Evolutionary conservation across 78 protist species (phyloP).

Genomic region (Dictyostelium discoideum): DNA sequence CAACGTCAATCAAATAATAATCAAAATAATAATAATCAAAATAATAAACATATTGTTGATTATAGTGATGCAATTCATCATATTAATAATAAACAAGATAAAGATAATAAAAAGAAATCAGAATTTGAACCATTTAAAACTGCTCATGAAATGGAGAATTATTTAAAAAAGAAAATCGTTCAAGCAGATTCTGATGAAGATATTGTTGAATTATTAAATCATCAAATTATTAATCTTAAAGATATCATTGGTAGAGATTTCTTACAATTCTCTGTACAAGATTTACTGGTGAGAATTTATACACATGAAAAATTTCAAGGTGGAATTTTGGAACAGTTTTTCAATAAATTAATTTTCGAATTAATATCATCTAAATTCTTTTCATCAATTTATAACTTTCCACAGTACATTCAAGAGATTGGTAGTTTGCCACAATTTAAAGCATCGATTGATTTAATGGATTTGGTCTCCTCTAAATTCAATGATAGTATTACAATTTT

Average conservation of each 20-base stretch:
- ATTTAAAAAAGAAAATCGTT: background rate
- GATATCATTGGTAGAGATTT: slow-evolving; percentile 7
- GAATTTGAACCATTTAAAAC: background rate
- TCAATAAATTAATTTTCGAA: background rate
- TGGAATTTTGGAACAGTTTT: background rate
- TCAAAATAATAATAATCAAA: background rate
- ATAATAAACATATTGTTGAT: background rate
- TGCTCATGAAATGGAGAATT: background rate
- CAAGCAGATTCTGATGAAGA: slow-evolving; percentile 14
- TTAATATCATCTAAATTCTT: slow-evolving; percentile 16
- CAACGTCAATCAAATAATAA: background rate
- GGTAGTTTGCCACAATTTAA: background rate
- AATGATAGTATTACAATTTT: background rate
- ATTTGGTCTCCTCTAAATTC: background rate
- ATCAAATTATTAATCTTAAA: background rate
- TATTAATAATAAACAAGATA: background rate
- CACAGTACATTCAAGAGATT: background rate
- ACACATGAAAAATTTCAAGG: background rate
- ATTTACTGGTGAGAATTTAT: background rate
- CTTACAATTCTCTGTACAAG: background rate
- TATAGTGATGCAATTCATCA: background rate
- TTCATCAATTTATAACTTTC: background rate
- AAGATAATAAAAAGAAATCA: background rate
- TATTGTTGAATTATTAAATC: background rate
- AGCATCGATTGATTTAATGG: background rate